Base-by-base conservation (phyloP, 2,329 filamentous ascomycete species). In the Colletotrichum simmondsii region DNA sequence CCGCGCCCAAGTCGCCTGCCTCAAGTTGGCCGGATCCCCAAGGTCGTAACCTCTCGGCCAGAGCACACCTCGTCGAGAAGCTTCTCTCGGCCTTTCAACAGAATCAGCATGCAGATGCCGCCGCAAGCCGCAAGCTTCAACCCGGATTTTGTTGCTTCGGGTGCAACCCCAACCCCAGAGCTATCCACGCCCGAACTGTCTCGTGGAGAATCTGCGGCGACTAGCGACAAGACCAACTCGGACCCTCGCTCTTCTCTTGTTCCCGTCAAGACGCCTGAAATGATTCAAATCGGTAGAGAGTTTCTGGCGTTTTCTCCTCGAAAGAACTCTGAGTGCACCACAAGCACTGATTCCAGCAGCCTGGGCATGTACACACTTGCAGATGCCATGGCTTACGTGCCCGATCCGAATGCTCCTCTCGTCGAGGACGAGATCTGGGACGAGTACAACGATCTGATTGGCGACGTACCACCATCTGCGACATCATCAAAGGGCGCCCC, bases 391-490 rank as follows among this genome's bases (percentile, higher is more conserved):
- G 92, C 93, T 7, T 83, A 94, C 2, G 85, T 93, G 26, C 93
- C 93, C 0, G 84, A 86, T 3, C 86, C 90, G 1, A 86, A 86
- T 57, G 90, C 91, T 4, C 92, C 90, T 0, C 87, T 92, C 4
- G 90, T 85, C 1, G 94, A 97, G 75, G 96, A 98, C 77, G 96
- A 98, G 79, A 89, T 98, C 2, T 98, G 96, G 96, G 92, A 95
- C 64, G 96, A 97, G 82, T 98, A 97, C 79, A 92, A 98, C 76
- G 96, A 98, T 77, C 85, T 98, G 14, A 89, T 98, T 66, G 93
- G 94, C 65, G 92, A 94, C 12, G 82, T 82, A 1, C 86, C 87
- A 2, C 82, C 83, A 1, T 91, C 90, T 1, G 84, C 87, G 5
- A 88, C 87, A 1, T 91, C 89, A 0, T 91, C 91, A 0, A 85